Base-by-base conservation (phyloP, 2,329 filamentous ascomycete species). In the Purpureocillium lavendulum region DNA sequence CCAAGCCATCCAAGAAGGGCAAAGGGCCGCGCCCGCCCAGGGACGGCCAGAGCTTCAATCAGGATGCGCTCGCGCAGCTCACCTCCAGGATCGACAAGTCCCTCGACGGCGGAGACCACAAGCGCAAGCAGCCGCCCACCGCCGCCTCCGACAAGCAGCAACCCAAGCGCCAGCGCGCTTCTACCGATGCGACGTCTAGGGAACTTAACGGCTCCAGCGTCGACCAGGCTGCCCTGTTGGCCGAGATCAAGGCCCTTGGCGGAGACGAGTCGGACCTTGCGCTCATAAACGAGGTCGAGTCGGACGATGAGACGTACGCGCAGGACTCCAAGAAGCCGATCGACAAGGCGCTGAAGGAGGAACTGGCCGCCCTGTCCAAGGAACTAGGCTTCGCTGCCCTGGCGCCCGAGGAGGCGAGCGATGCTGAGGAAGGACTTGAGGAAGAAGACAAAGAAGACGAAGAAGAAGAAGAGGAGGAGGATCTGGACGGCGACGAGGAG, bases 251-350 rank as follows among this genome's bases (percentile, higher is more conserved):
- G 46, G 76, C 75, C 12, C 63, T 84, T 2, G 80, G 79, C 4
- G 80, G 80, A 12, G 77, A 81, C 39, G 75, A 83, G 56, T 68
- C 76, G 32, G 80, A 84, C 46, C 56, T 81, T 33, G 72, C 76
- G 29, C 67, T 84, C 28, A 70, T 84, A 39, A 72, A 69, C 32
- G 75, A 72, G 42, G 61, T 66, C 11, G 60, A 65, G 28, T 69
- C 65, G 4, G 63, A 65, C 14, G 61, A 66, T 40, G 60, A 64
- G 37, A 60, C 55, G 15, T 51, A 54, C 32, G 47, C 44, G n/a
- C 51, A 56, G 33, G 54, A 47, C 29, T 49, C 50, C 28, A 58
- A 58, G 35, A 57, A 55, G 29, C 50, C 59, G 13, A 49, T 64
- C 6, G 70, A 73, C 42, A 71, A 70, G 52, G 47, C 49, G 15